A percentile compares a stretch with the other conserved stretches of the same genome.
Evolutionary conservation across 164 flowering plant genomes (phyloP).

Genomic region (Aristolochia fimbriata): DNA sequence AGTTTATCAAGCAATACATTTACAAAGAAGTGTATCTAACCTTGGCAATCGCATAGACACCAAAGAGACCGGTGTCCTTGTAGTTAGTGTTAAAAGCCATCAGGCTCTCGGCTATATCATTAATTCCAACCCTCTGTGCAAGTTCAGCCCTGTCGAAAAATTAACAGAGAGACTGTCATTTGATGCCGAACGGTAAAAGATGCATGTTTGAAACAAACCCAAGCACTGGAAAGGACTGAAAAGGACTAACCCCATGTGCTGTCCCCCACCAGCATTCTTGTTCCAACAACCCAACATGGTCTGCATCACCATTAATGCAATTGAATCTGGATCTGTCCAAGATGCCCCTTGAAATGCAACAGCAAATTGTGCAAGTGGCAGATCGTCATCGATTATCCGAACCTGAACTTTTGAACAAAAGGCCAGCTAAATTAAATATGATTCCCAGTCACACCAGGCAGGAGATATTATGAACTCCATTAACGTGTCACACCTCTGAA

Average conservation of each 20-base stretch:
- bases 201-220: neutral
- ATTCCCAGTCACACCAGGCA: neutral
- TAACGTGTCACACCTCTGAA: constrained; percentile 61
- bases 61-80: constrained; percentile 65
- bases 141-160: constrained; percentile 63
- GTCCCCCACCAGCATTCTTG: constrained; percentile 72
- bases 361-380: constrained; percentile 91
- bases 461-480: neutral
- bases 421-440: neutral
- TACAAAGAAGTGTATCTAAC: constrained; percentile 22
- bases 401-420: constrained; percentile 37
- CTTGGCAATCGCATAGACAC: constrained; percentile 94
- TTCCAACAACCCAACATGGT: constrained; percentile 93
- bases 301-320: constrained; percentile 96
- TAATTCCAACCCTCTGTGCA: constrained; percentile 74
- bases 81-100: constrained; percentile 68
- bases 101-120: constrained; percentile 77
- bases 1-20: too few species aligned
- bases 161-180: neutral
- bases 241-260: constrained; percentile 76
- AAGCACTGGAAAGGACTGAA: neutral
- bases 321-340: constrained; percentile 98
- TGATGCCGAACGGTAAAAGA: neutral
- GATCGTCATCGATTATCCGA: constrained; percentile 78
- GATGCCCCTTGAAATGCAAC: constrained; percentile 94